A percentile compares a stretch with the other conserved stretches of the same genome.
phyloP scores from a whole-genome alignment of 768 basidiomycete genomes.

The Termitomyces sp. region DNA sequence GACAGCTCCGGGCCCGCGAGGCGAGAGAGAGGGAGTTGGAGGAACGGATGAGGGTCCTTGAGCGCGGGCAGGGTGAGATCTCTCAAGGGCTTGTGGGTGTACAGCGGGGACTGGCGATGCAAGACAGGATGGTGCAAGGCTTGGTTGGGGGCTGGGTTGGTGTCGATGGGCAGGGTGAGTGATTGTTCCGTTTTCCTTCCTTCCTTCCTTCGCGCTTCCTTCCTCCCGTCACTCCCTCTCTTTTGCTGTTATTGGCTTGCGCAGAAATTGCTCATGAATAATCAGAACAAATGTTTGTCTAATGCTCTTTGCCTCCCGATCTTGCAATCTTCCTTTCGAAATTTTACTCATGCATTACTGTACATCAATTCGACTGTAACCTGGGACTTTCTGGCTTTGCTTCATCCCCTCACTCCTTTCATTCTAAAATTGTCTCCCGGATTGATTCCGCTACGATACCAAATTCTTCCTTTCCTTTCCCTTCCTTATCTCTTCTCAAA shows the following conservation, averaged over 20 bases:
- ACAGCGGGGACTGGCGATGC: conserved; percentile 64
- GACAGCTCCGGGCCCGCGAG: conserved; percentile 24
- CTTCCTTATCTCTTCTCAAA: conserved; percentile 6
- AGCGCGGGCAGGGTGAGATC: conserved; percentile 32
- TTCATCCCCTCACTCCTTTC: neutral
- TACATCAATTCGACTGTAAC: neutral
- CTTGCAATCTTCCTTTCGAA: neutral
- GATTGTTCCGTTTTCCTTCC: conserved; percentile 1
- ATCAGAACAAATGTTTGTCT: neutral
- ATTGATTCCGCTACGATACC: neutral
- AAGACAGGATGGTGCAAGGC: conserved; percentile 79
- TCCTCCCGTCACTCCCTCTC: neutral
- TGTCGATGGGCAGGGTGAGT: conserved; percentile 32
- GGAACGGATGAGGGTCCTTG: conserved; percentile 28
- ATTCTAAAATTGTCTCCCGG: neutral
- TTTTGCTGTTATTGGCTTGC: neutral
- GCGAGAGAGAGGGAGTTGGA: conserved; percentile 28
- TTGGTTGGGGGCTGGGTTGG: conserved; percentile 48
- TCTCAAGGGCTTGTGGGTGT: conserved; percentile 31
- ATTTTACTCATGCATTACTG: neutral
- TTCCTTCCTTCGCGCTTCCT: neutral
- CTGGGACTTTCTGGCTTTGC: neutral
- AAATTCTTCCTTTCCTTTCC: neutral
- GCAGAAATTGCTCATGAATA: neutral
- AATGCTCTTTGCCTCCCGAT: neutral